phyloP scores from a whole-genome alignment of 192 early-diverging fungal genomes.

The Coemansia sp. region DNA sequence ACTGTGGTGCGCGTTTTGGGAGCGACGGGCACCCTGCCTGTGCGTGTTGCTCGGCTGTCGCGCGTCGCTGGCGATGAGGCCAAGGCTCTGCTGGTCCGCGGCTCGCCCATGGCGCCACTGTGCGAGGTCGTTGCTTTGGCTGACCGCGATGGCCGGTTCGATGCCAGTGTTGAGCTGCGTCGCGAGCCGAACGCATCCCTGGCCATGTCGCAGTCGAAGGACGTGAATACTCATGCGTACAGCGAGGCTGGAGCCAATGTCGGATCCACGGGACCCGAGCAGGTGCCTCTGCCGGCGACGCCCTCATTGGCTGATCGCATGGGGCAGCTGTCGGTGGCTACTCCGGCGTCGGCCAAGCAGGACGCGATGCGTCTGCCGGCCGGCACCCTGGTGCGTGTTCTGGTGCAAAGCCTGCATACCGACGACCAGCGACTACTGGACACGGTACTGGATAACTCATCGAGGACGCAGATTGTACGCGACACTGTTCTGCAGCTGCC shows the following conservation, averaged over 20 bases:
- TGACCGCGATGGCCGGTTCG: slow-evolving; percentile 33
- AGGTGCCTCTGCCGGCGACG: slow-evolving; percentile 1
- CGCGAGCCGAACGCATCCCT: slow-evolving; percentile 19
- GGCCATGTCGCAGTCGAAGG: background rate
- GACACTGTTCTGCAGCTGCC: slow-evolving; percentile 45
- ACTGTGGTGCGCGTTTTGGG: slow-evolving; percentile 26
- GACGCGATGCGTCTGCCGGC: slow-evolving; percentile 13
- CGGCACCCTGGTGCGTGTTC: slow-evolving; percentile 50
- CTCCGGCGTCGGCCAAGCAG: background rate
- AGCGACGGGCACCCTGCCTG: background rate
- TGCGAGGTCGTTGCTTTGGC: slow-evolving; percentile 47
- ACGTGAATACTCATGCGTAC: slow-evolving; percentile 16
- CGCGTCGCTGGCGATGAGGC: slow-evolving; percentile 36
- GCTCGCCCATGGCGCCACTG: slow-evolving; percentile 32
- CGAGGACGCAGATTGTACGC: slow-evolving; percentile 38
- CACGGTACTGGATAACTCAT: slow-evolving; percentile 36
- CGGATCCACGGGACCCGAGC: slow-evolving; percentile 1
- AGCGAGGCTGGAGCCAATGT: slow-evolving; percentile 23
- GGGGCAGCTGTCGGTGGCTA: slow-evolving; percentile 33
- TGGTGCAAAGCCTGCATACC: slow-evolving; percentile 53
- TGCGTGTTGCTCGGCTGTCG: slow-evolving; percentile 46
- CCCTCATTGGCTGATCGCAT: slow-evolving; percentile 51
- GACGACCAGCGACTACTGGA: slow-evolving; percentile 37
- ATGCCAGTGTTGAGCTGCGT: slow-evolving; percentile 13
- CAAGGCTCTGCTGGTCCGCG: slow-evolving; percentile 41